A percentile compares a stretch with the other conserved stretches of the same genome.
Conservation (phyloP, 768 basidiomycete genomes). For the Plicaturopsis crispa region DNA sequence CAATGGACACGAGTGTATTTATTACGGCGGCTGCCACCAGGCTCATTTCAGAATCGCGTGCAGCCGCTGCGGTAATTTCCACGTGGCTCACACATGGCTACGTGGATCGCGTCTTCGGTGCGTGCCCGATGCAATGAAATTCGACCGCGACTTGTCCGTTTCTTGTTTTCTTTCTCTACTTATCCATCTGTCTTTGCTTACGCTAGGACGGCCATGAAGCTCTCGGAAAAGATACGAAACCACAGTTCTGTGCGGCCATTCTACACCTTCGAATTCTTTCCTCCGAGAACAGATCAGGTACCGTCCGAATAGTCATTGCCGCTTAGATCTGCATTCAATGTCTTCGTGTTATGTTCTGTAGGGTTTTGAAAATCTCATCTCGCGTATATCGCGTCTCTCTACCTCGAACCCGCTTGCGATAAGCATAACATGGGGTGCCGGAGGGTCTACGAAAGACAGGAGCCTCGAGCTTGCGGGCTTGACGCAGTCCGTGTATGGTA, state of each 20-base stretch:
- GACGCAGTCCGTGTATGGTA: constrained; percentile 61
- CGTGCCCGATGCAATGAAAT: no score
- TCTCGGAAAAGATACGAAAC: constrained; percentile 58
- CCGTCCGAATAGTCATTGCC: constrained; percentile 7
- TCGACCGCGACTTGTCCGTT: no score
- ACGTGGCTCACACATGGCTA: no score
- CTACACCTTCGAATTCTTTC: constrained; percentile 96
- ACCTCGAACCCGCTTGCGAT: constrained; percentile 74
- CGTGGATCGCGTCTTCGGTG: no score
- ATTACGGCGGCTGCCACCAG: no score
- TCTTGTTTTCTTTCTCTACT: no score
- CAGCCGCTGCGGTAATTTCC: no score
- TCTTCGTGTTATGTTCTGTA: constrained; percentile 21
- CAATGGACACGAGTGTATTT: no score
- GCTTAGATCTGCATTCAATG: neutral
- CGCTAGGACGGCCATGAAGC: constrained; percentile 67
- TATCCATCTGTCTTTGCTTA: no score
- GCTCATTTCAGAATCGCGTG: no score
- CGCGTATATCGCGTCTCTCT: constrained; percentile 81
- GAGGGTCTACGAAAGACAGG: constrained; percentile 83
- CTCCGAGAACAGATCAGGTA: constrained; percentile 88
- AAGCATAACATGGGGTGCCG: constrained; percentile 97
- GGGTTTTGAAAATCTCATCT: constrained; percentile 88
- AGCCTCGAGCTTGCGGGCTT: constrained; percentile 82
- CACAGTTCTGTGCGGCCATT: constrained; percentile 50